phyloP scores from a whole-genome alignment of 495 filamentous ascomycete genomes.

The Immersiella caudata region DNA sequence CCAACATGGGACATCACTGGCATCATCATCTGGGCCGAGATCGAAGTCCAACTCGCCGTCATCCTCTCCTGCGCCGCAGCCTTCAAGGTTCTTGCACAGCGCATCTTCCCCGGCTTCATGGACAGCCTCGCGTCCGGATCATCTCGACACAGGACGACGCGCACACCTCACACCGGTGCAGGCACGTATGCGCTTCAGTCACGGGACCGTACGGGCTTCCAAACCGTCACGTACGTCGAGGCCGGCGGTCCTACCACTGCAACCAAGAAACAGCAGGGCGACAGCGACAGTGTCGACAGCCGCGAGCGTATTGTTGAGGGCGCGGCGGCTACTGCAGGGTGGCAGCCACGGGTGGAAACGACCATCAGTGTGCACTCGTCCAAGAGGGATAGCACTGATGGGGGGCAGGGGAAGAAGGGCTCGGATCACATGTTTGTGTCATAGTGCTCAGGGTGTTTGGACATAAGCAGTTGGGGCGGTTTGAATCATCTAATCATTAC shows the following conservation, averaged over 20 bases:
- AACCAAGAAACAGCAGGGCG: background rate
- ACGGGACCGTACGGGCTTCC: conserved; percentile 6
- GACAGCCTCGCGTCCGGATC: conserved; percentile 3
- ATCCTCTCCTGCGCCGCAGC: conserved; percentile 18
- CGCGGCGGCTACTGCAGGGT: background rate
- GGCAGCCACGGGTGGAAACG: conserved; percentile 14
- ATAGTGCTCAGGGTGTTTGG: no score
- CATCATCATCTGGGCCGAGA: conserved; percentile 15
- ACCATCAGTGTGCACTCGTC: conserved; percentile 23
- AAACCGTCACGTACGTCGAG: conserved; percentile 9
- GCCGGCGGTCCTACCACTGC: background rate
- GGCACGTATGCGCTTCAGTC: conserved; percentile 7
- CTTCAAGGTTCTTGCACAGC: conserved; percentile 13
- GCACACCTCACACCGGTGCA: background rate
- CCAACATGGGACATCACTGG: conserved; percentile 13
- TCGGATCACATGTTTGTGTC: no score
- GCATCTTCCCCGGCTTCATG: conserved; percentile 18
- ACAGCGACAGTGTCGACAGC: conserved; percentile 18
- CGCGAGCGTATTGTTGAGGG: conserved; percentile 23
- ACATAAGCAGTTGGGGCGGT: no score
- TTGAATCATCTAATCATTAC: no score
- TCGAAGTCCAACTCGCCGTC: conserved; percentile 17
- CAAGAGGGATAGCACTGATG: conserved; percentile 21
- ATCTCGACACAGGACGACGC: conserved; percentile 8
- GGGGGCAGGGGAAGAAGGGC: conserved; percentile 5